phyloP scores from a whole-genome alignment of 1,139 yeast species.

The Hansenula lynferdii region DNA sequence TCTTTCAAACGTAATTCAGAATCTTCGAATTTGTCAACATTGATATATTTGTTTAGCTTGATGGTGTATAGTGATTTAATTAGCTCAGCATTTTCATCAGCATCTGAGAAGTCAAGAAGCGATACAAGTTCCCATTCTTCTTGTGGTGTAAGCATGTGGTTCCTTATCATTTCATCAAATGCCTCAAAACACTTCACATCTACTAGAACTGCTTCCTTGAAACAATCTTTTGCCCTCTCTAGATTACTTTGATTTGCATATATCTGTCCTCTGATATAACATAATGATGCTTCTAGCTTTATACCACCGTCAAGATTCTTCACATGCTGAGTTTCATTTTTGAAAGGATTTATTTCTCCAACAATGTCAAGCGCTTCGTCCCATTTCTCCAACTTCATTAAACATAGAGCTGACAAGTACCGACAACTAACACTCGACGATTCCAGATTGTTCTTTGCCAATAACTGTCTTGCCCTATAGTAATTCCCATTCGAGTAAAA shows the following conservation, averaged over 20 bases:
- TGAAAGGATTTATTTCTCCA: constrained; percentile 80
- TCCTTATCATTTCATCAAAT: constrained; percentile 69
- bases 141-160: constrained; percentile 72
- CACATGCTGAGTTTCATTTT: constrained; percentile 31
- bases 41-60: constrained; percentile 67
- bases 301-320: constrained; percentile 69
- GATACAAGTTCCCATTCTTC: constrained; percentile 85
- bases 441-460: constrained; percentile 34
- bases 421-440: constrained; percentile 64
- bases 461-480: constrained; percentile 69
- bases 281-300: constrained; percentile 81
- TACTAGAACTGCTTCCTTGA: constrained; percentile 77
- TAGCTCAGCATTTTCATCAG: constrained; percentile 79
- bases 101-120: constrained; percentile 63
- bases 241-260: constrained; percentile 82
- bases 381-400: constrained; percentile 70
- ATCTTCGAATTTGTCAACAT: constrained; percentile 54
- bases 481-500: constrained; percentile 68
- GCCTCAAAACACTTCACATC: constrained; percentile 96
- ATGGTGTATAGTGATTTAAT: constrained; percentile 73
- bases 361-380: constrained; percentile 87
- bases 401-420: constrained; percentile 74
- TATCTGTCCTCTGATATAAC: constrained; percentile 79
- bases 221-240: constrained; percentile 83
- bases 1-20: constrained; percentile 64